A percentile compares a stretch with the other conserved stretches of the same genome.
Evolutionary conservation across 495 filamentous ascomycete genomes (phyloP).

Genomic region (Hypoxylon cercidicola): DNA sequence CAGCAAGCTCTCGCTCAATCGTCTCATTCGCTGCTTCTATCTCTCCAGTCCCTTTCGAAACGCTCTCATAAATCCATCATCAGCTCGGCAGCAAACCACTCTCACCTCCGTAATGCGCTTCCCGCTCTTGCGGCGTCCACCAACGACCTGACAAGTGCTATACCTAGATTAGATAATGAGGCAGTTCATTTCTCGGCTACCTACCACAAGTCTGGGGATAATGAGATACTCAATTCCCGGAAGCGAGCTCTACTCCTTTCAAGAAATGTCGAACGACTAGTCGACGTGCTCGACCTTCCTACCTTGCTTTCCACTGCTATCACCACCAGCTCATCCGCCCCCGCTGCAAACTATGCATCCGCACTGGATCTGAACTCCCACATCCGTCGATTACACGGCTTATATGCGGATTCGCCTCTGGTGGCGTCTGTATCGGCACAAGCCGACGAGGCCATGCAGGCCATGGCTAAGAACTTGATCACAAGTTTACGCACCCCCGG

Average conservation of each 20-base stretch:
- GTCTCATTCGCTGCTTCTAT: slow-evolving; percentile 83
- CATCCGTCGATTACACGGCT: slow-evolving; percentile 83
- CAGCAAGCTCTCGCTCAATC: slow-evolving; percentile 82
- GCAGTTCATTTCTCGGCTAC: slow-evolving; percentile 83
- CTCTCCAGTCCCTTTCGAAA: slow-evolving; percentile 87
- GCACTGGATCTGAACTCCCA: slow-evolving; percentile 94
- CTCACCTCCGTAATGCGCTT: slow-evolving; percentile 72
- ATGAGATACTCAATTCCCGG: slow-evolving; percentile 74
- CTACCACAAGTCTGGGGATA: slow-evolving; percentile 79
- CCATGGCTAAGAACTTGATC: slow-evolving; percentile 88
- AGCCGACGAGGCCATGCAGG: slow-evolving; percentile 88
- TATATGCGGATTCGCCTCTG: slow-evolving; percentile 83
- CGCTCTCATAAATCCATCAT: slow-evolving; percentile 92
- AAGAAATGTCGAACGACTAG: slow-evolving; percentile 86
- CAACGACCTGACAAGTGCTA: slow-evolving; percentile 70
- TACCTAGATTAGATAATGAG: slow-evolving; percentile 83
- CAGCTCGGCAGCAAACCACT: slow-evolving; percentile 78
- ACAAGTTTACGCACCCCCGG: slow-evolving; percentile 76
- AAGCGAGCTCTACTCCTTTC: slow-evolving; percentile 87
- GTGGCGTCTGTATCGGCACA: slow-evolving; percentile 77
- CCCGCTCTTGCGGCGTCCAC: slow-evolving; percentile 73
- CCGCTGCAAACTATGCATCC: slow-evolving; percentile 77
- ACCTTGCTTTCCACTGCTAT: slow-evolving; percentile 77
- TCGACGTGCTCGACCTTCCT: slow-evolving; percentile 92
- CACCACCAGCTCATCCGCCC: slow-evolving; percentile 53